Conservation (phyloP, 1,139 yeast genomes). For the Taphrina communis region DNA sequence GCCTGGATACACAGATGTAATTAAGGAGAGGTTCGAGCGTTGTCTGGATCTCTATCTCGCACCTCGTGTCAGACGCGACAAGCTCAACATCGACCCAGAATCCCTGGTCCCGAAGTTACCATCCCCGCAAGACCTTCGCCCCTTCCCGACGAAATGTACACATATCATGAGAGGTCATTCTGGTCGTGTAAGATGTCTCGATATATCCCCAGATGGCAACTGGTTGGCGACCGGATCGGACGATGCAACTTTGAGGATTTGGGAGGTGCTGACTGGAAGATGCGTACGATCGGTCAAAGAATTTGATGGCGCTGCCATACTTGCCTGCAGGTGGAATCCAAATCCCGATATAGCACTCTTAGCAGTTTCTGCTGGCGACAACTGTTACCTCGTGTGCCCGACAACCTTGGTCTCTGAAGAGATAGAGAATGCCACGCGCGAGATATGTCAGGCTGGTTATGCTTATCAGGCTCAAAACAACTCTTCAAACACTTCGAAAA, state of each 20-base stretch:
- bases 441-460: conserved; percentile 86
- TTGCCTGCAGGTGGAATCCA: conserved; percentile 90
- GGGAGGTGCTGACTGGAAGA: conserved; percentile 97
- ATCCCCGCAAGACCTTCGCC: conserved; percentile 93
- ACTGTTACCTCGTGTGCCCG: conserved; percentile 78
- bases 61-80: conserved; percentile 88
- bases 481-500: conserved; percentile 54
- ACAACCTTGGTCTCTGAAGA: conserved; percentile 80
- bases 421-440: conserved; percentile 77
- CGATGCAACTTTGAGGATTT: conserved; percentile 91
- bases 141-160: conserved; percentile 95
- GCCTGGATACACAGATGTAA: conserved; percentile 85
- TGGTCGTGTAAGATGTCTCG: conserved; percentile 78
- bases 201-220: conserved; percentile 86
- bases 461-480: conserved; percentile 74
- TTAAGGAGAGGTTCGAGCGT: conserved; percentile 92
- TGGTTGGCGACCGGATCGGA: conserved; percentile 98
- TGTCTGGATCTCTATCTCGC: conserved; percentile 92
- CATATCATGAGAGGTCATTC: conserved; percentile 82
- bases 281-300: conserved; percentile 58
- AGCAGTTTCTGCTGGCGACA: conserved; percentile 85
- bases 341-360: conserved; percentile 64
- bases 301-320: conserved; percentile 64
- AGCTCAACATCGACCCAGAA: conserved; percentile 93
- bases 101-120: conserved; percentile 95